Evolutionary conservation across 2,329 filamentous ascomycete genomes (phyloP).

Genomic region (Chrysoporthe austroafricana): DNA sequence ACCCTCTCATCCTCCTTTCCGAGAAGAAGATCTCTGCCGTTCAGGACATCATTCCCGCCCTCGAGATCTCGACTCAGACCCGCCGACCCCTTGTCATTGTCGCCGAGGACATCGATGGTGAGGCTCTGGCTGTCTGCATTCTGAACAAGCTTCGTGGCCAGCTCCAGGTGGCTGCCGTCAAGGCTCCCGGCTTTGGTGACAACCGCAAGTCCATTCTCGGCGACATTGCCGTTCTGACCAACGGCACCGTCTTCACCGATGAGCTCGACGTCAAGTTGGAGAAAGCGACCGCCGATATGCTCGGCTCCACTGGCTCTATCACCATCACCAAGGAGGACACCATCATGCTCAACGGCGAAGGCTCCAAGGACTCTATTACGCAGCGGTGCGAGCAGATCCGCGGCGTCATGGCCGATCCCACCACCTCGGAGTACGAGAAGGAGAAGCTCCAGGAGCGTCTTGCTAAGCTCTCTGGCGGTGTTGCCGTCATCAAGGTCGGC

Average conservation of each 20-base stretch:
- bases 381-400: conserved; percentile 99
- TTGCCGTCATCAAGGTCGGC: conserved; percentile 99
- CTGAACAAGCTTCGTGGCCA: conserved; percentile 99
- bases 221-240: conserved; percentile 93
- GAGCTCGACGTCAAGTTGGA: conserved; percentile 99
- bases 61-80: conserved; percentile 94
- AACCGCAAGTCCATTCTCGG: conserved; percentile 99
- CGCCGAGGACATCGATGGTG: conserved; percentile 97
- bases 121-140: conserved; percentile 98
- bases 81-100: conserved; percentile 97
- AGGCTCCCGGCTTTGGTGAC: conserved; percentile 98
- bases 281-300: conserved; percentile 94
- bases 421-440: conserved; percentile 98
- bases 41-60: conserved; percentile 97
- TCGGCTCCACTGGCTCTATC: conserved; percentile 96
- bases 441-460: conserved; percentile 99
- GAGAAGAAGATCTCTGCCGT: conserved; percentile 99
- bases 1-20: conserved; percentile 95
- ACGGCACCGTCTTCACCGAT: conserved; percentile 95
- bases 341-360: conserved; percentile 96
- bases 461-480: conserved; percentile 97
- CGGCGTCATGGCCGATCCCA: conserved; percentile 90
- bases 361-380: conserved; percentile 88
- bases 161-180: conserved; percentile 97
- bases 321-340: conserved; percentile 99